Evolutionary conservation across 768 basidiomycete genomes (phyloP).

Genomic region (Chalciporus pseudorubinellus): DNA sequence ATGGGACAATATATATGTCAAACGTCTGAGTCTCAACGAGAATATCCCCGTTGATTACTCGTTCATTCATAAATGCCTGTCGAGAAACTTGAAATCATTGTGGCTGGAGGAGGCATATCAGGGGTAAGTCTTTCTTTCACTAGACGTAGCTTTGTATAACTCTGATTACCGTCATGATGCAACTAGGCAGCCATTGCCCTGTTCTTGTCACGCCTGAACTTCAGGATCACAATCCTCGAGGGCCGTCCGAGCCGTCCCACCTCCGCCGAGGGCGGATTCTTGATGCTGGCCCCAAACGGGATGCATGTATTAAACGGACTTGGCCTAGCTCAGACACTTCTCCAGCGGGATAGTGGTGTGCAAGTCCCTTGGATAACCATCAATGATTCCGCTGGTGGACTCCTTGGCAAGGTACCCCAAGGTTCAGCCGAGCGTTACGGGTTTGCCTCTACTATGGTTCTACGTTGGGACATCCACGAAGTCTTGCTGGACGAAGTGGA

Average conservation of each 20-base stretch:
- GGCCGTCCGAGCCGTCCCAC: slow-evolving; percentile 16
- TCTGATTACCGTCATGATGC: neutral
- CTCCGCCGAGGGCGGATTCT: slow-evolving; percentile 22
- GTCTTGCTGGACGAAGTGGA: slow-evolving; percentile 31
- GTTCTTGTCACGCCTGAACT: slow-evolving; percentile 24
- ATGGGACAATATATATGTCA: neutral
- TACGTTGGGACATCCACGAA: slow-evolving; percentile 32
- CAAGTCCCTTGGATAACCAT: slow-evolving; percentile 21
- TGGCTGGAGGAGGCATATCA: slow-evolving; percentile 28
- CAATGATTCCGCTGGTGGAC: slow-evolving; percentile 19
- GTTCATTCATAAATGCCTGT: slow-evolving; percentile 11
- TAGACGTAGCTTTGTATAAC: neutral
- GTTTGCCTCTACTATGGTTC: slow-evolving; percentile 24
- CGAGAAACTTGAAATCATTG: slow-evolving; percentile 21
- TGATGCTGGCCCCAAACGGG: slow-evolving; percentile 31
- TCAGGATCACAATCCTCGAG: slow-evolving; percentile 23
- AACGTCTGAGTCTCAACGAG: too few species aligned
- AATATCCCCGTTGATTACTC: neutral
- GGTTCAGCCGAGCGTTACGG: slow-evolving; percentile 28
- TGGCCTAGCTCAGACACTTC: slow-evolving; percentile 21
- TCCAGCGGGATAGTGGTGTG: slow-evolving; percentile 20
- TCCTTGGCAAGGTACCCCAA: slow-evolving; percentile 24
- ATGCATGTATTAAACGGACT: slow-evolving; percentile 30
- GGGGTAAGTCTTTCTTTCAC: slow-evolving; percentile 20
- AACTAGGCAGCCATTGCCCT: slow-evolving; percentile 21